Evolutionary conservation across 2,329 filamentous ascomycete genomes (phyloP).

Genomic region (Cladosporium austrohemisphaericum): DNA sequence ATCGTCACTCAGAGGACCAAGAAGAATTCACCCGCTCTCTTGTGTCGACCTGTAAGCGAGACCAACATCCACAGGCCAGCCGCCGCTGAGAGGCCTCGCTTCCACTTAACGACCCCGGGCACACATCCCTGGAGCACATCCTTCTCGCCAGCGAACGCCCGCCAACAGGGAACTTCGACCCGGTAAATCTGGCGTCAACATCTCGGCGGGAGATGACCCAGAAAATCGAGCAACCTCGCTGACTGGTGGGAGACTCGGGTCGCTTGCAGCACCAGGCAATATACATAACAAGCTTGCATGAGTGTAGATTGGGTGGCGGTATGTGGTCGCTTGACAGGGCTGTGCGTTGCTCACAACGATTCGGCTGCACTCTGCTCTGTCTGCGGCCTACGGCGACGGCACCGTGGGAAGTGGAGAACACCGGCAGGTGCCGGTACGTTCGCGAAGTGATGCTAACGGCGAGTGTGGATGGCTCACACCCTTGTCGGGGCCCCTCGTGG

Average conservation of each 20-base stretch:
- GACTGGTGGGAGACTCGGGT: neutral
- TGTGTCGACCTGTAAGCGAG: conserved; percentile 4
- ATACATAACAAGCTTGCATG: neutral
- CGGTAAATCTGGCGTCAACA: neutral
- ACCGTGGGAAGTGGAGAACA: conserved; percentile 5
- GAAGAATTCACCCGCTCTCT: neutral
- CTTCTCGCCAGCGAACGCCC: conserved; percentile 1
- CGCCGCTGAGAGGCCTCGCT: conserved; percentile 5
- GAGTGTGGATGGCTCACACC: conserved; percentile 6
- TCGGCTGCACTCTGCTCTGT: neutral
- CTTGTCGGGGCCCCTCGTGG: neutral
- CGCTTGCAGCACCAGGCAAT: neutral
- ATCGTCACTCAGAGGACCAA: too few species aligned
- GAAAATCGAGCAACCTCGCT: too few species aligned
- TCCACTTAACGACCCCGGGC: conserved; percentile 1
- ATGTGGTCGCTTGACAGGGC: neutral
- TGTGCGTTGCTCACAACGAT: neutral
- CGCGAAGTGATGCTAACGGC: conserved; percentile 2
- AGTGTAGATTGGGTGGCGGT: neutral
- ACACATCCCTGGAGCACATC: conserved; percentile 13
- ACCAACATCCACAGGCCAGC: too few species aligned
- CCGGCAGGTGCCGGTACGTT: conserved; percentile 1
- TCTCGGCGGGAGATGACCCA: too few species aligned
- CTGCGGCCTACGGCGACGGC: conserved; percentile 5
- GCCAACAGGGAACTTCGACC: conserved; percentile 8